Percentiles rank a stretch among this genome's conserved stretches.
Evolutionary conservation across 2,329 filamentous ascomycete genomes (phyloP).

Genomic region (Verticillium isaacii): DNA sequence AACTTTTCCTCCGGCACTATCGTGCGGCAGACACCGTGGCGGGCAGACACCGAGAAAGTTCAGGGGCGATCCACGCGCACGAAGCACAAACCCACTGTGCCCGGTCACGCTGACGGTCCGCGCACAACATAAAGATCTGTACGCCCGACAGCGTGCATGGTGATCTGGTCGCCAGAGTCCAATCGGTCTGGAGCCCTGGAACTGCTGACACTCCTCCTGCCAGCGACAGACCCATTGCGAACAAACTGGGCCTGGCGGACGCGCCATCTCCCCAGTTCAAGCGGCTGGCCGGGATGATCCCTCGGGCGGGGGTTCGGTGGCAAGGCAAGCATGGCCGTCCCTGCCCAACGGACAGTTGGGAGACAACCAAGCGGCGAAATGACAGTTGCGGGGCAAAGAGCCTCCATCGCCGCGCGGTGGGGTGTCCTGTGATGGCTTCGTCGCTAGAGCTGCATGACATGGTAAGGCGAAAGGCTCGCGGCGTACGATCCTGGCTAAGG

Average conservation of each 20-base stretch:
- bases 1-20: neutral
- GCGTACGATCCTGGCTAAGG: neutral
- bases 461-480: neutral
- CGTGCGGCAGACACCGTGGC: neutral
- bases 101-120: neutral
- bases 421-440: neutral
- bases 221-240: neutral
- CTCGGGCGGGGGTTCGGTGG: neutral
- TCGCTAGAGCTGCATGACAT: neutral
- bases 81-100: neutral
- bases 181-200: neutral
- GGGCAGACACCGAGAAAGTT: neutral
- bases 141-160: neutral
- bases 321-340: neutral
- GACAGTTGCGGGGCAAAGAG: neutral
- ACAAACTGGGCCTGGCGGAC: neutral
- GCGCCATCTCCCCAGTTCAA: neutral
- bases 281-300: conserved; percentile 1
- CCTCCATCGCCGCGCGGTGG: neutral
- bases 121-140: neutral
- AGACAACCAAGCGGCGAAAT: neutral
- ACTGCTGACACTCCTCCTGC: neutral
- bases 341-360: neutral
- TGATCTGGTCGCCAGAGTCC: neutral
- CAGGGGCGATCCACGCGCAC: neutral